Base-by-base conservation (phyloP, 345 rosid species). In the Eucalyptus tenuipes region DNA sequence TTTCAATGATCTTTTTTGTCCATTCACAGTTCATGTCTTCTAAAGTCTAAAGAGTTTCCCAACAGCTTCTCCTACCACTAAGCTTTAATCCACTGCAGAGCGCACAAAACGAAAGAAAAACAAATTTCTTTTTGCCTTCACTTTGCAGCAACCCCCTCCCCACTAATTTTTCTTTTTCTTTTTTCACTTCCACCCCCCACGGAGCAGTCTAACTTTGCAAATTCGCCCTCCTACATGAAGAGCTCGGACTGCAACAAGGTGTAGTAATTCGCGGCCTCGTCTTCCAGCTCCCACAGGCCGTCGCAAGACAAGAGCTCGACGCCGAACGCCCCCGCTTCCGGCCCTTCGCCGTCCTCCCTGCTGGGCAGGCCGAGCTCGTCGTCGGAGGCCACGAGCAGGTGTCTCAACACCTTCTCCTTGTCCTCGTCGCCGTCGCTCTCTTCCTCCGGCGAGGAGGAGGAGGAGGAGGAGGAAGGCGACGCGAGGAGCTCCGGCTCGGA, bases 301-400 rank as follows among this genome's bases (percentile, higher is more conserved):
- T 88, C 61, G 24, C 7, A 48, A 27, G 66, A 40, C 71, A 89
- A 50, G 45, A 61, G 61, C 49, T 88, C 88, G n/a, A 81, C 88
- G 8, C 33, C 88, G 4, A 42, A 20, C 68, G 52, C 37, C 12
- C 71, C 64, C 45, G 16, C 17, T 20, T 25, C 86, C 50, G 44
- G 20, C 86, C 42, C 29, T 66, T 44, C 89, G 40, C 17, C 86
- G 40, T 24, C 85, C 11, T 85, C 90, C 25, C 85, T 33, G 68
- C 82, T 89, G 15, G 90, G 90, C 33, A 89, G 79, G 86, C 90
- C 90, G 71, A 89, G 90, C 90, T 89, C 90, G 86, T 89, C 90
- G 86, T 89, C 90, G 86, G 90, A 89, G 86, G 90, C 90, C 85
- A 86, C 90, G 45, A 89, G 90, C 84, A 89, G 75, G 86, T 87